Conservation (phyloP, 2,329 filamentous ascomycete species). For the Hypoxylon sp. region DNA sequence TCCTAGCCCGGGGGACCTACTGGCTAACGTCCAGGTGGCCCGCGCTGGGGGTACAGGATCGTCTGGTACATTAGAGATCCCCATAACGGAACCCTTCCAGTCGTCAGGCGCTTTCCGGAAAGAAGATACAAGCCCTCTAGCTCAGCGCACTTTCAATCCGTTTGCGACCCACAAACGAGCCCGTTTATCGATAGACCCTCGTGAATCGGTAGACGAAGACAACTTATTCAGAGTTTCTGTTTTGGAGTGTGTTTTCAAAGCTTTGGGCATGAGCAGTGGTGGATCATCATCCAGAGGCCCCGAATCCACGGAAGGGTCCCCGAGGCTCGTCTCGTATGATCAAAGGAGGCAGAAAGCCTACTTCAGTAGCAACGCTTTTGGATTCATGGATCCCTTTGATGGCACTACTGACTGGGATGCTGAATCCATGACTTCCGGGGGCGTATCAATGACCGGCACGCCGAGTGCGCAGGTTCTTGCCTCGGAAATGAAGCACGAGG, state of each 20-base stretch:
- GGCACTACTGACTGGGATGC: conserved; percentile 82
- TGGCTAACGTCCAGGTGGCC: conserved; percentile 81
- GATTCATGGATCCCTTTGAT: conserved; percentile 88
- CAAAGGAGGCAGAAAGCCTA: conserved; percentile 81
- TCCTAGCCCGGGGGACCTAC: conserved; percentile 80
- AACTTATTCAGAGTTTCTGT: conserved; percentile 89
- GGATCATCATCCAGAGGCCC: conserved; percentile 74
- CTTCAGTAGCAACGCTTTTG: conserved; percentile 87
- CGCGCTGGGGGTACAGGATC: conserved; percentile 66
- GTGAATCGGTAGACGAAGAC: conserved; percentile 90
- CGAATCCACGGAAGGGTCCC: conserved; percentile 86
- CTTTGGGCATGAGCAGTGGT: conserved; percentile 82
- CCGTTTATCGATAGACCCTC: conserved; percentile 70
- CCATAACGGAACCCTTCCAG: conserved; percentile 47
- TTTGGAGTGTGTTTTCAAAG: conserved; percentile 94
- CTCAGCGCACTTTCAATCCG: conserved; percentile 66
- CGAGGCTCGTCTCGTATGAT: conserved; percentile 86
- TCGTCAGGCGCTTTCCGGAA: conserved; percentile 51
- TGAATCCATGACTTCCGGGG: conserved; percentile 83
- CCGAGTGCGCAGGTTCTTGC: conserved; percentile 75
- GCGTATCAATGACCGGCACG: conserved; percentile 69
- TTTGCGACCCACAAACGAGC: conserved; percentile 66
- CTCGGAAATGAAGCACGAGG: conserved; percentile 88
- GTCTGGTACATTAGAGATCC: conserved; percentile 49
- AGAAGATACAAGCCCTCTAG: conserved; percentile 60